phyloP scores from a whole-genome alignment of 108 stramenopile genomes.

The Cyclotella baltica region DNA sequence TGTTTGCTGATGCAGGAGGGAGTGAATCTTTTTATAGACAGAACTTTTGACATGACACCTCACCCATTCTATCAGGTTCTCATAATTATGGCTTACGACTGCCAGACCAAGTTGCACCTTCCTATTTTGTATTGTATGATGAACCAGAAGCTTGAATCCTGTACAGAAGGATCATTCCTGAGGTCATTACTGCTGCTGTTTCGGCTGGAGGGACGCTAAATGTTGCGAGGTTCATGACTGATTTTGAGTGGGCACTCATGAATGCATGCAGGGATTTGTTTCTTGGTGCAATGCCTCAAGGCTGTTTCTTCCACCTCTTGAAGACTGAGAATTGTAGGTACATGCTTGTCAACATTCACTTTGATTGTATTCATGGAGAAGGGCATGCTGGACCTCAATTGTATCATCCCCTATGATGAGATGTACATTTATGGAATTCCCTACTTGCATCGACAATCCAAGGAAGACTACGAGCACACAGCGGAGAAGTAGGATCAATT shows the following conservation, averaged over 20 bases:
- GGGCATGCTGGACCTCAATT: too few species aligned
- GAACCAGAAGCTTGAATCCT: constrained; percentile 11
- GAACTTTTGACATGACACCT: constrained; percentile 20
- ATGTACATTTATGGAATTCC: too few species aligned
- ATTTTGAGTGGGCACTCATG: constrained; percentile 25
- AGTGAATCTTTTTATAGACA: constrained; percentile 28
- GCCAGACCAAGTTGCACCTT: background rate
- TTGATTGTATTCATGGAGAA: too few species aligned
- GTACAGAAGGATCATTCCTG: constrained; percentile 14
- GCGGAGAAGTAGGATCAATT: too few species aligned
- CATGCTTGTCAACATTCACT: too few species aligned
- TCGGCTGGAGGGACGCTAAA: background rate
- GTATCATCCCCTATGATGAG: too few species aligned
- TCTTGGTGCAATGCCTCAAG: too few species aligned
- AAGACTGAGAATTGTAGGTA: too few species aligned
- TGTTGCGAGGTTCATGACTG: constrained; percentile 17
- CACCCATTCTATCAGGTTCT: constrained; percentile 25
- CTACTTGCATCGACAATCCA: too few species aligned
- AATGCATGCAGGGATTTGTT: constrained; percentile 1
- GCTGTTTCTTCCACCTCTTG: too few species aligned
- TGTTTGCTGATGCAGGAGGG: too few species aligned
- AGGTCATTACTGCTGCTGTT: background rate
- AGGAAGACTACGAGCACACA: too few species aligned
- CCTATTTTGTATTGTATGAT: constrained; percentile 32
- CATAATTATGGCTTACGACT: constrained; percentile 26